These are phyloP conservation scores for Hydrangea macrophylla DNA, from an alignment of 148 eudicot genomes.

Conservation along the genomic window DNA sequence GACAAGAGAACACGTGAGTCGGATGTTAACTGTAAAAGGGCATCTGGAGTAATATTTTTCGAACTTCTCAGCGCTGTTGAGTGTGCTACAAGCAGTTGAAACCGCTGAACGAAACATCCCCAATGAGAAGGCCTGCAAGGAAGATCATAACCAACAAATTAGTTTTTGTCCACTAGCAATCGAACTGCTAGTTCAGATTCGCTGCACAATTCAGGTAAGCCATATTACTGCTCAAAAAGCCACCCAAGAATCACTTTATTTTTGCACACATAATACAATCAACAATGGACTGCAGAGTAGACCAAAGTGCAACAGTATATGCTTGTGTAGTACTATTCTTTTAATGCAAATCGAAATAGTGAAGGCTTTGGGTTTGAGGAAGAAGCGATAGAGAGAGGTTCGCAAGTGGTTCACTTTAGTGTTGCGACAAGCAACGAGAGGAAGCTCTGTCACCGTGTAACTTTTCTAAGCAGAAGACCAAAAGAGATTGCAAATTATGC, in stretches of 20 bases:
- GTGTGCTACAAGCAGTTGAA: conserved; percentile 59
- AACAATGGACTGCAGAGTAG: background rate
- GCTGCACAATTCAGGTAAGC: background rate
- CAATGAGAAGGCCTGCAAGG: conserved; percentile 64
- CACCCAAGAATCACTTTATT: background rate
- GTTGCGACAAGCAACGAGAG: no score
- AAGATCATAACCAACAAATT: conserved; percentile 6
- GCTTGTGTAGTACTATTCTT: no score
- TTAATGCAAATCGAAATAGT: no score
- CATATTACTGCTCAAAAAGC: background rate
- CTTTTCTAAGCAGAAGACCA: no score
- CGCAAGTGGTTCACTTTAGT: no score
- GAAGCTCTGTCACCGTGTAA: no score
- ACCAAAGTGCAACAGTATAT: no score
- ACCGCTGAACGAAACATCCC: conserved; percentile 49
- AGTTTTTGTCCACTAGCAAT: conserved; percentile 8
- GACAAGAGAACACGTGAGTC: conserved; percentile 49
- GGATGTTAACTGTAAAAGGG: conserved; percentile 57
- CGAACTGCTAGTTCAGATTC: background rate
- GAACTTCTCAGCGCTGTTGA: conserved; percentile 73
- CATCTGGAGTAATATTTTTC: conserved; percentile 58
- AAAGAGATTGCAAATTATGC: no score
- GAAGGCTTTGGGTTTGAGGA: no score
- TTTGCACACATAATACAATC: background rate
- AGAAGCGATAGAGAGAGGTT: no score